Base-by-base conservation (phyloP, 108 stramenopile genomes). In the Skeletonema tropicum region DNA sequence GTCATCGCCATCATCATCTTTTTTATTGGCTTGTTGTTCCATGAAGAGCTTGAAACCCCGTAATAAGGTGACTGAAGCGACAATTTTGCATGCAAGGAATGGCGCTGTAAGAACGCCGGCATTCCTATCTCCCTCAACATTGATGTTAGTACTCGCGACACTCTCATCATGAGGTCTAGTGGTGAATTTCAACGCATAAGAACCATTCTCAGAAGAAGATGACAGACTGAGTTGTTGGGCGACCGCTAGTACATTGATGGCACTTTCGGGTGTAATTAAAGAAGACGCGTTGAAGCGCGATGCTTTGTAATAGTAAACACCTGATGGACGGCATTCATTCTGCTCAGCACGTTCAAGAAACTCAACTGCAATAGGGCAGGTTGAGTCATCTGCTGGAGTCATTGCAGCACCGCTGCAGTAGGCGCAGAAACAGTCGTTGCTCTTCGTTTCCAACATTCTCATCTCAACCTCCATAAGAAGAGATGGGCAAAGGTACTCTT, bases 381-480 rank as follows among this genome's bases (percentile, higher is more conserved):
- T 30, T 14, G 19, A 38, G 10, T 62, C 15, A 72, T 72, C 71
- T 61, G 14, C 15, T 49, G 57, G 60, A 52, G 29, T 35, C 32
- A 64, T 39, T 17, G 42, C 19, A 0, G 41, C 48, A 49, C 66
- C 49, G 68, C 60, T 62, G 41, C 81, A 82, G 38, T 74, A 58
- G 2, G 42, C 32, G 45, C 81, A 82, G 55, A 82, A 64, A 65
- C 81, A 82, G n/a, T 41, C 41, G 31, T 23, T 63, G 14, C n/a
- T 19, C 46, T 49, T 64, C 25, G 57, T 42, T 14, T 59, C 60
- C 7, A 92, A 57, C 12, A 94, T 63, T 39, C 91, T 66, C 80
- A 94, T 88, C 67, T 90, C 93, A 41, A 86, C 87, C 72, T 94
- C 91, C 49, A 86, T 66, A n/a, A 83, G 38, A 13, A 94, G 67